A percentile compares a stretch with the other conserved stretches of the same genome.
phyloP scores from a whole-genome alignment of 192 early-diverging fungal genomes.

The Coemansia sp. region DNA sequence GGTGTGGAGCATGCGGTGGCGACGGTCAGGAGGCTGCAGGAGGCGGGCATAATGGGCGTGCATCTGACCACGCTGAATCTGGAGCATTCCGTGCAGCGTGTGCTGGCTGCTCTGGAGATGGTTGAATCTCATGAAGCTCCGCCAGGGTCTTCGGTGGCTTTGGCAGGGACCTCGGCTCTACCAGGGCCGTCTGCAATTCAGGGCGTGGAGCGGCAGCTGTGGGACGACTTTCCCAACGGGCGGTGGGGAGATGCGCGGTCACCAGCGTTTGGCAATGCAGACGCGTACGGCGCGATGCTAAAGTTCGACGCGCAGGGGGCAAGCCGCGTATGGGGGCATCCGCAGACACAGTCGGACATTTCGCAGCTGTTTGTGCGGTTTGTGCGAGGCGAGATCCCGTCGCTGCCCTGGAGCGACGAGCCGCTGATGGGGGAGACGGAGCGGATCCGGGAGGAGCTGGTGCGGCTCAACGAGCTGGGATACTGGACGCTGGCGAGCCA shows the following conservation, averaged over 20 bases:
- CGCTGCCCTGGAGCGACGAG: slow-evolving; percentile 90
- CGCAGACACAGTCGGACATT: slow-evolving; percentile 62
- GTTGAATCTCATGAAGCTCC: background rate
- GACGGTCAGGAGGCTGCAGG: slow-evolving; percentile 65
- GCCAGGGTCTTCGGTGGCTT: background rate
- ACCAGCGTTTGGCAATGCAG: slow-evolving; percentile 76
- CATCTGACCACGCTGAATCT: slow-evolving; percentile 96
- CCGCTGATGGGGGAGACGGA: slow-evolving; percentile 71
- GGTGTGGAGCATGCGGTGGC: slow-evolving; percentile 80
- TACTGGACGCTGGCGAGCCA: slow-evolving; percentile 95
- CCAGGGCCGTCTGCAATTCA: background rate
- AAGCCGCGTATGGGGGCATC: slow-evolving; percentile 74
- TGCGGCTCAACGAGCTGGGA: slow-evolving; percentile 69
- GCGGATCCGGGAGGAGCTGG: slow-evolving; percentile 66
- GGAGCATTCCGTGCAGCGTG: slow-evolving; percentile 77
- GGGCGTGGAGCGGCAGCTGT: slow-evolving; percentile 30
- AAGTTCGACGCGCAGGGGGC: slow-evolving; percentile 68
- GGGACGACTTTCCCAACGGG: slow-evolving; percentile 98
- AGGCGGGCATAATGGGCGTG: slow-evolving; percentile 64
- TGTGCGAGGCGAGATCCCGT: slow-evolving; percentile 65
- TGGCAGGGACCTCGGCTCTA: background rate
- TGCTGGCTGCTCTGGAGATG: slow-evolving; percentile 61
- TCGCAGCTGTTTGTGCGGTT: slow-evolving; percentile 74
- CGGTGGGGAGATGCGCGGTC: slow-evolving; percentile 97
- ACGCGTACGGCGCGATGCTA: slow-evolving; percentile 80